Evolutionary conservation across 1,284 basidiomycete genomes (phyloP).

Genomic region (Cryptococcus wingfieldii): DNA sequence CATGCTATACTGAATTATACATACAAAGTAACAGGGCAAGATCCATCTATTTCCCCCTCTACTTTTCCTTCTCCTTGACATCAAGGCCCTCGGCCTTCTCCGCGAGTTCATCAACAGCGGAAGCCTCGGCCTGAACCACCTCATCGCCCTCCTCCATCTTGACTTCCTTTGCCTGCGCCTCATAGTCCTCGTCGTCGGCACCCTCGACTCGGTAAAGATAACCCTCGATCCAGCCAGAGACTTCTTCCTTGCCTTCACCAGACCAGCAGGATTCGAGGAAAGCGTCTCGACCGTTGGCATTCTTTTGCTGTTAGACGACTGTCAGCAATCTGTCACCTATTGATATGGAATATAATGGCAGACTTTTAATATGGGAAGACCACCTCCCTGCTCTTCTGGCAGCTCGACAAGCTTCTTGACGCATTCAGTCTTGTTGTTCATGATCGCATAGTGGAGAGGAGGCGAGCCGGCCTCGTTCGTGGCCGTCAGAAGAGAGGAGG

Average conservation of each 20-base stretch:
- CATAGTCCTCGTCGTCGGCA: constrained; percentile 25
- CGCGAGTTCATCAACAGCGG: constrained; percentile 24
- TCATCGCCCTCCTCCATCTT: constrained; percentile 22
- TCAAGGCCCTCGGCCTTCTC: constrained; percentile 24
- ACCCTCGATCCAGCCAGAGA: constrained; percentile 49
- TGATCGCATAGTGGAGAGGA: constrained; percentile 79
- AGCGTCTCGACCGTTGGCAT: constrained; percentile 41
- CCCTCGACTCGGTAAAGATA: constrained; percentile 42
- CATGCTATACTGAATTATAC: too few relatives aligned
- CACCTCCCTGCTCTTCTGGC: constrained; percentile 45
- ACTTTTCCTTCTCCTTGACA: constrained; percentile 6
- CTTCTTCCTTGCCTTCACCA: constrained; percentile 49
- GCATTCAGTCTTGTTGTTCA: constrained; percentile 69
- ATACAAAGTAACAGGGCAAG: too few relatives aligned
- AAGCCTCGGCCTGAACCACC: constrained; percentile 21
- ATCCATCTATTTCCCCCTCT: not conserved
- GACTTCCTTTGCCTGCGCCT: constrained; percentile 15
- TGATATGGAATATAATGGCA: constrained; percentile 9
- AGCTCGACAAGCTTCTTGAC: constrained; percentile 61
- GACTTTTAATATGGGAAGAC: constrained; percentile 43
- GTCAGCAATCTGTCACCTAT: not conserved
- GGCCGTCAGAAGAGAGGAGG: constrained; percentile 57
- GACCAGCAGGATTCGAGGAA: constrained; percentile 45
- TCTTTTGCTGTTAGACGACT: constrained; percentile 33
- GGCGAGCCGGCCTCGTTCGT: constrained; percentile 70